These are phyloP conservation scores for Fusarium mangiferae DNA, from an alignment of 2,329 filamentous ascomycete genomes.

Conservation along the genomic window DNA sequence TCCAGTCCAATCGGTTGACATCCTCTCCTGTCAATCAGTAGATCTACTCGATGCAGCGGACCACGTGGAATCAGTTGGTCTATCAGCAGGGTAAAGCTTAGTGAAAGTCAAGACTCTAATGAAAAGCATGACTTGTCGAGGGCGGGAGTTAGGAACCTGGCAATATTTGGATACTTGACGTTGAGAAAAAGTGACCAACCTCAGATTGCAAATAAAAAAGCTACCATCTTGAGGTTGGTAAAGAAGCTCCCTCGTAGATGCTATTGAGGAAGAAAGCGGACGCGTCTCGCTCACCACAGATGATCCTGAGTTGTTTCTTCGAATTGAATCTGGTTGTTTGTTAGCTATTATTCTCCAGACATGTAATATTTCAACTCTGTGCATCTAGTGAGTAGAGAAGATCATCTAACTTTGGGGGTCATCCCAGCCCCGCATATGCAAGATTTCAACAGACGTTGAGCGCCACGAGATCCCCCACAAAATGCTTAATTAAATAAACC, in stretches of 20 bases:
- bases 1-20: neutral
- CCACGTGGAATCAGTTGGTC: fast-evolving
- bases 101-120: neutral
- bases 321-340: fast-evolving
- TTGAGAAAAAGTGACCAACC: too few relatives aligned
- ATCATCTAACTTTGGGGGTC: neutral
- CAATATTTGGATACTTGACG: neutral
- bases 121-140: fast-evolving
- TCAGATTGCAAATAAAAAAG: too few relatives aligned
- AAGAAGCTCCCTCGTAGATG: fast-evolving
- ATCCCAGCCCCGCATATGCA: neutral
- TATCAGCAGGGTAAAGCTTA: fast-evolving
- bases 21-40: neutral
- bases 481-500: too few relatives aligned
- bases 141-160: neutral
- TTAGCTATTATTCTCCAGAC: fast-evolving
- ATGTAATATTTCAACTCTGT: fast-evolving
- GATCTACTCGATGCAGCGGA: neutral
- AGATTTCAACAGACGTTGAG: fast-evolving
- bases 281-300: too few relatives aligned
- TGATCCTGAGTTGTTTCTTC: fast-evolving
- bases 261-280: neutral
- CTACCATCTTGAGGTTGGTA: neutral
- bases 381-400: neutral
- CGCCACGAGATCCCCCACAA: neutral